Percentiles rank a stretch among this genome's conserved stretches.
Conservation (phyloP, 257 asterid species). For the Marsdenia floribunda region DNA sequence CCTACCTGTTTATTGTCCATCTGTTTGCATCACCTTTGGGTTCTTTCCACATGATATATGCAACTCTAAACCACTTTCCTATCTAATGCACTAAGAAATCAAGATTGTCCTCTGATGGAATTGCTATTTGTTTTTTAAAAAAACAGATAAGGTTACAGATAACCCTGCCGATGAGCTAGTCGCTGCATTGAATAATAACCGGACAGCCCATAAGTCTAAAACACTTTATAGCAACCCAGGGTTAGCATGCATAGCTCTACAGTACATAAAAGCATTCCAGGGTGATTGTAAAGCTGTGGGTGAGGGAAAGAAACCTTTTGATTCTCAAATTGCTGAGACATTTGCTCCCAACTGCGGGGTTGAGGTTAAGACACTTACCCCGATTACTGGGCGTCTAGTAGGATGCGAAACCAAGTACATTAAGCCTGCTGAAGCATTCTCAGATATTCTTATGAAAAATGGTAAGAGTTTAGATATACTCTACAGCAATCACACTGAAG, state of each 20-base stretch:
- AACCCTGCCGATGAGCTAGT: conserved; percentile 86
- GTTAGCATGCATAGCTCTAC: conserved; percentile 85
- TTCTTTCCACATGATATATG: no score
- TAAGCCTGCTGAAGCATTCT: conserved; percentile 54
- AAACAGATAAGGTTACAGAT: conserved; percentile 64
- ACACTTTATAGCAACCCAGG: conserved; percentile 76
- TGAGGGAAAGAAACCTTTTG: conserved; percentile 68
- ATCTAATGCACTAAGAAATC: conserved; percentile 2
- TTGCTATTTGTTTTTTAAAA: conserved; percentile 9
- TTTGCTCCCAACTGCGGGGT: conserved; percentile 85
- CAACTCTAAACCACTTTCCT: no score
- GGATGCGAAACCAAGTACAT: conserved; percentile 74
- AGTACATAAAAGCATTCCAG: conserved; percentile 76
- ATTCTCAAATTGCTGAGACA: conserved; percentile 53
- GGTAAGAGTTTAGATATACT: conserved; percentile 55
- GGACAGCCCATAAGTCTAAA: conserved; percentile 64
- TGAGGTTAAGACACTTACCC: conserved; percentile 44
- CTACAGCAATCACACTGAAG: conserved; percentile 69
- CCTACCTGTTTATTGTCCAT: no score
- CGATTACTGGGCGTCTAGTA: conserved; percentile 78
- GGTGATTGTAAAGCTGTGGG: conserved; percentile 80
- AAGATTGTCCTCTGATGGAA: conserved; percentile 3
- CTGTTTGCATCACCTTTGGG: no score
- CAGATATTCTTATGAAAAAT: conserved; percentile 52
- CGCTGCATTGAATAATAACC: conserved; percentile 43